Conservation (phyloP, 2,329 filamentous ascomycete genomes). For the Fusarium cyanostomum region DNA sequence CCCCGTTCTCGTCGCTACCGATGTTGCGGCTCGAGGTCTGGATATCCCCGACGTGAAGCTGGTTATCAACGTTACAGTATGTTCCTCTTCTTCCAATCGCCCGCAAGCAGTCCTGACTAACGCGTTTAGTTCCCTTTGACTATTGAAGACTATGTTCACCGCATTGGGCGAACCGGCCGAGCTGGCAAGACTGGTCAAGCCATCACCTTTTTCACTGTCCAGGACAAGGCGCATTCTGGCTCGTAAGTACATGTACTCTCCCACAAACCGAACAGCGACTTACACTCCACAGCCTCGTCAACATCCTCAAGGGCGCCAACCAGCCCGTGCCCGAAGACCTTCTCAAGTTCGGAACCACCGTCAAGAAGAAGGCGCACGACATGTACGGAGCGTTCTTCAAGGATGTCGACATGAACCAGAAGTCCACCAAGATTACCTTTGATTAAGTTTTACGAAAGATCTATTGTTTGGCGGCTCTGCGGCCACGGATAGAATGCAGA, state of each 20-base stretch:
- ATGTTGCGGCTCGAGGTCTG: slow-evolving; percentile 92
- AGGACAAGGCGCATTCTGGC: slow-evolving; percentile 91
- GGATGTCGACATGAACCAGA: slow-evolving; percentile 83
- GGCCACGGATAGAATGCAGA: slow-evolving; percentile 55
- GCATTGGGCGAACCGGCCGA: slow-evolving; percentile 93
- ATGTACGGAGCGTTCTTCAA: slow-evolving; percentile 97
- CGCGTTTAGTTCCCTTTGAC: slow-evolving; percentile 80
- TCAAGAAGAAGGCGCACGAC: slow-evolving; percentile 98
- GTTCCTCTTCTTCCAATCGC: slow-evolving; percentile 30
- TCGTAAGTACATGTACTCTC: slow-evolving; percentile 66
- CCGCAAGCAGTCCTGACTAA: not conserved
- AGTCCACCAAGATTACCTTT: slow-evolving; percentile 92
- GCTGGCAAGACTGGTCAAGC: slow-evolving; percentile 89
- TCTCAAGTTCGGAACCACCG: slow-evolving; percentile 95
- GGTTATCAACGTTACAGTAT: slow-evolving; percentile 87
- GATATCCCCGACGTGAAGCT: slow-evolving; percentile 96
- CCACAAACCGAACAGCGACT: not conserved
- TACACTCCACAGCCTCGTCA: slow-evolving; percentile 73
- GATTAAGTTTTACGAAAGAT: slow-evolving; percentile 57
- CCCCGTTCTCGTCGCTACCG: slow-evolving; percentile 89
- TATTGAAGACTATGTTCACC: slow-evolving; percentile 96
- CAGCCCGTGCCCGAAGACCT: slow-evolving; percentile 90
- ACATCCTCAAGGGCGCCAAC: slow-evolving; percentile 92
- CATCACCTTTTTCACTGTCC: slow-evolving; percentile 93
- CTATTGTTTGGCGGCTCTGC: slow-evolving; percentile 45